Conservation (phyloP, 179 eudicot species). For the Amaranthus tricolor region DNA sequence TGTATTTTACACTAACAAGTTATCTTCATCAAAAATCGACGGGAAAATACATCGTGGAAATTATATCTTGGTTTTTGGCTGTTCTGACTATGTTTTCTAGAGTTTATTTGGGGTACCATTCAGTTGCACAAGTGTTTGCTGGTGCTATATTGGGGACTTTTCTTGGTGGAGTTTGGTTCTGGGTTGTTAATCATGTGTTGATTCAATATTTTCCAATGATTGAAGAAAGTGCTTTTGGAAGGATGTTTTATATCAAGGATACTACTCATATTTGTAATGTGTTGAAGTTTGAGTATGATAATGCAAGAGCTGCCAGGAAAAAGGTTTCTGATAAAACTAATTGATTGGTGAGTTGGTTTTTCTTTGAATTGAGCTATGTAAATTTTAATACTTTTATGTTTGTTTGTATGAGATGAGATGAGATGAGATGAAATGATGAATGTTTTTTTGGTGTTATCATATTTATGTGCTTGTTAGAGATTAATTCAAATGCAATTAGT, state of each 20-base stretch:
- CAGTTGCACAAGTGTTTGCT: constrained; percentile 75
- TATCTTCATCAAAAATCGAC: constrained; percentile 29
- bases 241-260: constrained; percentile 72
- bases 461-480: neutral
- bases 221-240: constrained; percentile 80
- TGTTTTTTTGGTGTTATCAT: neutral
- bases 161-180: constrained; percentile 69
- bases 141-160: constrained; percentile 62
- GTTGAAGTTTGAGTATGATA: constrained; percentile 87
- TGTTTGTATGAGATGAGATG: neutral
- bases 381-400: neutral
- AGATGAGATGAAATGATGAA: neutral
- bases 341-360: constrained; percentile 24
- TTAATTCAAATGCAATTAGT: too few relatives aligned
- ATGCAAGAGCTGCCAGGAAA: constrained; percentile 75
- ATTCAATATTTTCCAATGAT: constrained; percentile 46
- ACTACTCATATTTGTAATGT: constrained; percentile 80
- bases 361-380: neutral
- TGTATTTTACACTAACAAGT: constrained; percentile 57
- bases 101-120: constrained; percentile 90
- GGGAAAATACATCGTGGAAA: constrained; percentile 39
- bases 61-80: constrained; percentile 64
- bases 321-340: constrained; percentile 42
- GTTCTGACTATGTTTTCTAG: constrained; percentile 68
- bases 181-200: constrained; percentile 52